These are phyloP conservation scores for Umbelopsis sp. DNA, from an alignment of 192 early-diverging fungal genomes.

Conservation along the genomic window DNA sequence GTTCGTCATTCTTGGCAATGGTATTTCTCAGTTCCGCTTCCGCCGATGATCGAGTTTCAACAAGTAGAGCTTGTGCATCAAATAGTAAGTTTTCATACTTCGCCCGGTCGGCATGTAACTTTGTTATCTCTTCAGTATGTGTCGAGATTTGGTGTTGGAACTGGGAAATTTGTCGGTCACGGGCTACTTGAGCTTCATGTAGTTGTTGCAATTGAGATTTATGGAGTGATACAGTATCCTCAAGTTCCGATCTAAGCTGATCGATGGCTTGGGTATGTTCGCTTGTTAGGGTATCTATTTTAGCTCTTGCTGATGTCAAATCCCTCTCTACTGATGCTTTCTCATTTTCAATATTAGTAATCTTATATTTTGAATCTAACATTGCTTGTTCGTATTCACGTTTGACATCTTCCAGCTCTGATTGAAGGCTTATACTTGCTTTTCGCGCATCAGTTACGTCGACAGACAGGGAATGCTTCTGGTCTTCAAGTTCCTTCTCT, in stretches of 20 bases:
- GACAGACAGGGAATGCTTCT: background rate
- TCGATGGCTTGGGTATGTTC: background rate
- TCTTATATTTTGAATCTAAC: background rate
- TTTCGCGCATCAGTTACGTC: background rate
- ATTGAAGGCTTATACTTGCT: background rate
- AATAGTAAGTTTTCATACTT: background rate
- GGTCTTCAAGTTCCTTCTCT: background rate
- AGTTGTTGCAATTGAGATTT: background rate
- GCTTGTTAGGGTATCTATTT: background rate
- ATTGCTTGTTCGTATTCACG: background rate
- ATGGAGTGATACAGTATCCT: background rate
- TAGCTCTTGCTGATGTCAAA: background rate
- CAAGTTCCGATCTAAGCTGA: background rate
- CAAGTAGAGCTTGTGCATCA: background rate
- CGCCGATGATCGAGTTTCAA: background rate
- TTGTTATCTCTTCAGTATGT: background rate
- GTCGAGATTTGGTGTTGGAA: background rate
- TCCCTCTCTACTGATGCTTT: background rate
- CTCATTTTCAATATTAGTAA: background rate
- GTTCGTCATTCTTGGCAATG: background rate
- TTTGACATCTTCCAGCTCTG: background rate
- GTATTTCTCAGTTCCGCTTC: background rate
- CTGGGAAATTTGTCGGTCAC: background rate
- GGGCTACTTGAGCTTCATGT: slow-evolving; percentile 1
- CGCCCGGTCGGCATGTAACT: background rate